Conservation (phyloP, 2,329 filamentous ascomycete species). For the Dactylellina cionopaga region DNA sequence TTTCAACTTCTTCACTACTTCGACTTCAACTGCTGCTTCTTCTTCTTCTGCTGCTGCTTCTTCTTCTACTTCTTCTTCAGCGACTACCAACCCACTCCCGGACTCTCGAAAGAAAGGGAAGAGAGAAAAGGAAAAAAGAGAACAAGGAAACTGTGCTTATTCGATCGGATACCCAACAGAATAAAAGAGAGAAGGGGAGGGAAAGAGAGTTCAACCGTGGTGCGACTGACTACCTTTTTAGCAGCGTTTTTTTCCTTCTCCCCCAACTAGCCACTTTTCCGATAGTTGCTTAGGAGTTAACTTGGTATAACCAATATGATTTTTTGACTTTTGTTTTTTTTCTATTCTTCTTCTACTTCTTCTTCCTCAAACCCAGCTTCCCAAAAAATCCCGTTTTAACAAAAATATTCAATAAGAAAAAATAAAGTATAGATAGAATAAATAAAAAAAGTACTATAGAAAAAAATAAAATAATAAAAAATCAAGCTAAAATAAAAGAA, state of each 20-base stretch:
- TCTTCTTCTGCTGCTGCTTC: slow-evolving; percentile 15
- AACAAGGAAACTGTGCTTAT: slow-evolving; percentile 44
- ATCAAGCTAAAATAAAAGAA: slow-evolving; percentile 37
- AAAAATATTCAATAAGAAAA: too few relatives aligned
- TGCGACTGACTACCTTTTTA: slow-evolving; percentile 51
- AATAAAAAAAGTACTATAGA: too few relatives aligned
- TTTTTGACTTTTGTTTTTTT: slow-evolving; percentile 18
- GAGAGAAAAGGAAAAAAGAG: slow-evolving; percentile 50
- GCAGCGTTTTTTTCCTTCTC: slow-evolving; percentile 34
- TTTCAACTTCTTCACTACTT: slow-evolving; percentile 16
- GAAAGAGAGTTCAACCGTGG: slow-evolving; percentile 39
- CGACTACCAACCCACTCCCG: slow-evolving; percentile 50
- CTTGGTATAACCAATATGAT: too few relatives aligned
- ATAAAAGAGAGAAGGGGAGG: slow-evolving; percentile 45
- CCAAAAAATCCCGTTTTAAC: slow-evolving; percentile 47
- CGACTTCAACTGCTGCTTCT: slow-evolving; percentile 15
- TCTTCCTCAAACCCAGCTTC: slow-evolving; percentile 48
- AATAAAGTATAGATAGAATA: too few relatives aligned
- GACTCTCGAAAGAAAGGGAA: slow-evolving; percentile 53
- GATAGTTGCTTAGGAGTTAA: too few relatives aligned
- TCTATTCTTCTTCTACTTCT: too few relatives aligned
- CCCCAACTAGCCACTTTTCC: slow-evolving; percentile 34
- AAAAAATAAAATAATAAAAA: slow-evolving; percentile 20
- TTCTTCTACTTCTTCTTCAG: slow-evolving; percentile 31
- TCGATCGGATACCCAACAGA: slow-evolving; percentile 46